phyloP scores from a whole-genome alignment of 768 basidiomycete species.

The Lactifluus piperatus region DNA sequence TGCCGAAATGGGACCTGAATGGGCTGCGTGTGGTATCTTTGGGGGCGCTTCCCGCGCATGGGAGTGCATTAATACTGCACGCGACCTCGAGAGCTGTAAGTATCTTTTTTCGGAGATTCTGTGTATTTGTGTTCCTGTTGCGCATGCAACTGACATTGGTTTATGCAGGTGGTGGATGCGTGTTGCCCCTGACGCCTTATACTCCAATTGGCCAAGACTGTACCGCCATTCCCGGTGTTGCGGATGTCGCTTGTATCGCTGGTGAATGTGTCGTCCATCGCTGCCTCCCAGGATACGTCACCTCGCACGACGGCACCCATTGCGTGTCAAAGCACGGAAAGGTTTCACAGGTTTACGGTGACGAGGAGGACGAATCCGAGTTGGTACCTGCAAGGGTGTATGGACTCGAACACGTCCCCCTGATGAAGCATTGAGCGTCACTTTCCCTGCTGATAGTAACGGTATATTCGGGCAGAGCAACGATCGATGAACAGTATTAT shows the following conservation, averaged over 20 bases:
- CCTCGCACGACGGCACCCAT: conserved; percentile 17
- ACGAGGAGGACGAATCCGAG: background rate
- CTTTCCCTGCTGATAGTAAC: background rate
- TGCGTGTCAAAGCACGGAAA: conserved; percentile 11
- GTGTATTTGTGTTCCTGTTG: background rate
- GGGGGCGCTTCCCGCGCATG: conserved; percentile 33
- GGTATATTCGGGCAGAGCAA: background rate
- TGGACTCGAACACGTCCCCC: conserved; percentile 23
- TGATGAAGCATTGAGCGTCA: background rate
- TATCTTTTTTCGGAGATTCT: conserved; percentile 1
- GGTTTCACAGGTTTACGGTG: background rate
- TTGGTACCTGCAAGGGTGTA: conserved; percentile 14
- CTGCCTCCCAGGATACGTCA: conserved; percentile 36
- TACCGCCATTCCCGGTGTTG: conserved; percentile 38
- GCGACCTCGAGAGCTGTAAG: conserved; percentile 47
- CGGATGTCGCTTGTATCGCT: conserved; percentile 39
- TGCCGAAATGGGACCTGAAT: conserved; percentile 22
- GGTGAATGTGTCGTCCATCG: conserved; percentile 38
- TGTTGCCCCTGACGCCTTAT: conserved; percentile 26
- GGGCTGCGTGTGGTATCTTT: conserved; percentile 37
- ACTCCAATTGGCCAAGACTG: conserved; percentile 40
- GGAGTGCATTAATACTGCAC: conserved; percentile 42
- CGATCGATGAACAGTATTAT: background rate
- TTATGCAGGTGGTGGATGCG: conserved; percentile 40
- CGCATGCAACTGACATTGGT: background rate